Evolutionary conservation across 441 rosid genomes (phyloP).

Genomic region (Erysimum cheiri): DNA sequence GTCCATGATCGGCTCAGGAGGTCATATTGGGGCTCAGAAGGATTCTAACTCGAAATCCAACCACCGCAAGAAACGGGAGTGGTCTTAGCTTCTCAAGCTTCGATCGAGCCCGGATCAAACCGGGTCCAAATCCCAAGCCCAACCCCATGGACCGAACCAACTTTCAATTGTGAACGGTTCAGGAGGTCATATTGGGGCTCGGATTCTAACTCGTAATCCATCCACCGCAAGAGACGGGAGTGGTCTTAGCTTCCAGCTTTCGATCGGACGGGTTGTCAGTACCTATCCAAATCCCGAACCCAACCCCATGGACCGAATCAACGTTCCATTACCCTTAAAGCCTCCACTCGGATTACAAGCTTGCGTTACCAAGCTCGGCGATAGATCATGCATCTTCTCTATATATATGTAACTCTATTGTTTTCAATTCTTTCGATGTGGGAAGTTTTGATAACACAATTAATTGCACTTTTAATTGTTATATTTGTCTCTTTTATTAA

Average conservation of each 20-base stretch:
- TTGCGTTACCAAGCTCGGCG: slow-evolving; percentile 4
- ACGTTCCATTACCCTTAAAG: background rate
- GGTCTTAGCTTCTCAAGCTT: too few species aligned
- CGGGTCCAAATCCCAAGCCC: too few species aligned
- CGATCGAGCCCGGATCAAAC: too few species aligned
- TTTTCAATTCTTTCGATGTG: background rate
- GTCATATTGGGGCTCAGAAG: background rate
- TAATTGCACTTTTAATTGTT: too few species aligned
- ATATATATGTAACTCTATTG: background rate
- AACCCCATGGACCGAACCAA: too few species aligned
- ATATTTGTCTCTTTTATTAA: too few species aligned
- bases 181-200: too few species aligned
- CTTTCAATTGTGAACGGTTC: too few species aligned
- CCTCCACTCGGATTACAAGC: slow-evolving; percentile 20
- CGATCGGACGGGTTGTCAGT: background rate
- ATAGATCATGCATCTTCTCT: background rate
- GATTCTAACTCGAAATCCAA: too few species aligned
- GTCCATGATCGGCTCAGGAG: background rate
- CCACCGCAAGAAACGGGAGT: too few species aligned
- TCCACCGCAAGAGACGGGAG: background rate
- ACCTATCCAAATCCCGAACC: background rate
- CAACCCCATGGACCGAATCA: background rate
- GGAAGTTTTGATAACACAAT: background rate
- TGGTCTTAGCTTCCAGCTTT: background rate
- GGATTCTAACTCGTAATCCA: background rate